These are phyloP conservation scores for Pestalotiopsis sp. DNA, from an alignment of 2,329 filamentous ascomycete species.

Conservation along the genomic window DNA sequence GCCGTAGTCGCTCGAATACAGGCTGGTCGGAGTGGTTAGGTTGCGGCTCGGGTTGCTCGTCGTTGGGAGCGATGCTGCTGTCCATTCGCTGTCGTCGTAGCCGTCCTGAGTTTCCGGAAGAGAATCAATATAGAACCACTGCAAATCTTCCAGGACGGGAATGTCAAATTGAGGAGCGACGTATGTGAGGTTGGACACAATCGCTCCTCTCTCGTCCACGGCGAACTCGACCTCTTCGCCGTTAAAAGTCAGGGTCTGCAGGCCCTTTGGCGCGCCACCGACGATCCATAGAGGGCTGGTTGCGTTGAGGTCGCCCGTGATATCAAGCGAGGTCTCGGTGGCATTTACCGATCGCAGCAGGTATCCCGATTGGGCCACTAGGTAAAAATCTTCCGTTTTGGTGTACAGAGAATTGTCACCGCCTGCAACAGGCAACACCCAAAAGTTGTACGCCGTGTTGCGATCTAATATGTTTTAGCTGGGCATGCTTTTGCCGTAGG, in stretches of 20 bases:
- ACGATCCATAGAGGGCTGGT: neutral
- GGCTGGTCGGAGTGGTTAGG: slow-evolving; percentile 62
- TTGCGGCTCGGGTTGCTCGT: slow-evolving; percentile 60
- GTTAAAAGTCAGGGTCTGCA: slow-evolving; percentile 1
- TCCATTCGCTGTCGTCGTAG: slow-evolving; percentile 1
- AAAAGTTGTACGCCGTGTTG: slow-evolving; percentile 7
- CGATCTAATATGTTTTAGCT: neutral
- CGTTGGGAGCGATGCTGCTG: slow-evolving; percentile 17
- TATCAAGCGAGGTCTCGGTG: neutral
- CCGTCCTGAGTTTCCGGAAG: neutral
- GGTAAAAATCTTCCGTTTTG: neutral
- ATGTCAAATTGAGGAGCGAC: neutral
- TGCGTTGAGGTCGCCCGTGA: slow-evolving; percentile 3
- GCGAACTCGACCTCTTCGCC: neutral
- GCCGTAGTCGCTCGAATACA: slow-evolving; percentile 73
- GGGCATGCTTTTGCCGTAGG: neutral
- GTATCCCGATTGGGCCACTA: slow-evolving; percentile 5
- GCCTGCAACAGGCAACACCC: neutral
- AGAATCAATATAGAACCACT: slow-evolving; percentile 6
- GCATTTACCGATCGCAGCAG: neutral
- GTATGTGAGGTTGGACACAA: neutral
- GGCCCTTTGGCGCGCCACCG: neutral
- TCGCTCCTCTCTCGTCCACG: neutral
- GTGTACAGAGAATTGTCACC: neutral
- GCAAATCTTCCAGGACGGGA: neutral